These are phyloP conservation scores for Chlorencoelia australis DNA, from an alignment of 2,329 filamentous ascomycete genomes.

Conservation along the genomic window DNA sequence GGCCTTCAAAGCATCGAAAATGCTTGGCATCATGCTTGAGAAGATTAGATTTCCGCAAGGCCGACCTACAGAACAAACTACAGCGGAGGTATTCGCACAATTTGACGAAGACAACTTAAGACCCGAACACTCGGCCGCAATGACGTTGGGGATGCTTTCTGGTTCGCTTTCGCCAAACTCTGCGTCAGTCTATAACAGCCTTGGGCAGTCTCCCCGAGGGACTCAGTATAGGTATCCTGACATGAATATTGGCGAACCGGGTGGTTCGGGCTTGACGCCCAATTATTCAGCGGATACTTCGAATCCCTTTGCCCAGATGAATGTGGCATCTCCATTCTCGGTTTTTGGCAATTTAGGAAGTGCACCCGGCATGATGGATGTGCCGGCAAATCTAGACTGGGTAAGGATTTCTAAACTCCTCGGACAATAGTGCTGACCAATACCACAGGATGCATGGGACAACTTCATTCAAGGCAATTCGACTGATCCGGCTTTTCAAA, in stretches of 20 bases:
- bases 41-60: slow-evolving; percentile 48
- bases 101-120: slow-evolving; percentile 42
- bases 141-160: slow-evolving; percentile 60
- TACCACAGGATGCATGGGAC: slow-evolving; percentile 53
- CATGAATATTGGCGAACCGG: slow-evolving; percentile 21
- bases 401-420: slow-evolving; percentile 34
- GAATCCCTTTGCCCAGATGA: slow-evolving; percentile 20
- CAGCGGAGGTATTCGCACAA: slow-evolving; percentile 21
- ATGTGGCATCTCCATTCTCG: slow-evolving; percentile 36
- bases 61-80: slow-evolving; percentile 11
- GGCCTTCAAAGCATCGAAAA: slow-evolving; percentile 73
- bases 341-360: slow-evolving; percentile 37
- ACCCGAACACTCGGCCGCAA: slow-evolving; percentile 54
- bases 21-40: slow-evolving; percentile 74
- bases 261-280: slow-evolving; percentile 32
- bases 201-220: slow-evolving; percentile 26
- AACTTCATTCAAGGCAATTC: slow-evolving; percentile 50
- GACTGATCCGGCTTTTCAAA: slow-evolving; percentile 24
- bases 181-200: slow-evolving; percentile 26
- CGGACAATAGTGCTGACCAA: slow-evolving; percentile 21
- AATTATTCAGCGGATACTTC: slow-evolving; percentile 26
- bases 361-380: slow-evolving; percentile 39
- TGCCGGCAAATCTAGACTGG: slow-evolving; percentile 51
- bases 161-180: slow-evolving; percentile 44
- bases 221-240: slow-evolving; percentile 22